Evolutionary conservation across 257 asterid species (phyloP).

Genomic region (Nicotiana attenuata): DNA sequence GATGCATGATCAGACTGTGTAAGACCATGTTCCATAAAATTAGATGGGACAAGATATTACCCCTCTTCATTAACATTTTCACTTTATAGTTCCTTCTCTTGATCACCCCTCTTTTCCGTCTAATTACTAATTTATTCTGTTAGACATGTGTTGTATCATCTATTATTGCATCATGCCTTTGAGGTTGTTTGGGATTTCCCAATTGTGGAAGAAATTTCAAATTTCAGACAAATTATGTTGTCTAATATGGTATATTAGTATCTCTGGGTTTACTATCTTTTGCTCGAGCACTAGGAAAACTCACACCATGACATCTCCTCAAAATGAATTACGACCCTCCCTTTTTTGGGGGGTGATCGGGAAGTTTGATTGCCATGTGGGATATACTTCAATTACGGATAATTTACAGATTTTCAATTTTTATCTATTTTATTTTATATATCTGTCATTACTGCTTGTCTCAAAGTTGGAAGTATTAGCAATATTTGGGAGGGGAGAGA

Average conservation of each 20-base stretch:
- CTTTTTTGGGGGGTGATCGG: background rate
- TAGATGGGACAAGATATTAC: background rate
- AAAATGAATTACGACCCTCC: background rate
- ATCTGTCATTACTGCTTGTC: background rate
- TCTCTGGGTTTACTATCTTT: background rate
- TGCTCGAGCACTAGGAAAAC: background rate
- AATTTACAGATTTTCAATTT: background rate
- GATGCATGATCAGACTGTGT: background rate
- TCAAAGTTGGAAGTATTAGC: background rate
- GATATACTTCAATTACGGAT: background rate
- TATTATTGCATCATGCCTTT: background rate
- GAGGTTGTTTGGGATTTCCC: background rate
- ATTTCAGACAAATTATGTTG: background rate
- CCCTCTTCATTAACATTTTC: background rate
- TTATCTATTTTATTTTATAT: background rate
- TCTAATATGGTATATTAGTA: background rate
- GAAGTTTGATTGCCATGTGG: background rate
- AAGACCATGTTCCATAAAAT: background rate
- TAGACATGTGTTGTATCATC: background rate
- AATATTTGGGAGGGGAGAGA: too few relatives aligned
- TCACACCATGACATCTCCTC: background rate
- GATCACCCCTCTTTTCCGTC: background rate
- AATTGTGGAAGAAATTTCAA: background rate
- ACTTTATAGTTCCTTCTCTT: background rate
- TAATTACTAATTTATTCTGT: background rate